These are phyloP conservation scores for Pichia sp. DNA, from an alignment of 1,139 yeast species.

Conservation along the genomic window DNA sequence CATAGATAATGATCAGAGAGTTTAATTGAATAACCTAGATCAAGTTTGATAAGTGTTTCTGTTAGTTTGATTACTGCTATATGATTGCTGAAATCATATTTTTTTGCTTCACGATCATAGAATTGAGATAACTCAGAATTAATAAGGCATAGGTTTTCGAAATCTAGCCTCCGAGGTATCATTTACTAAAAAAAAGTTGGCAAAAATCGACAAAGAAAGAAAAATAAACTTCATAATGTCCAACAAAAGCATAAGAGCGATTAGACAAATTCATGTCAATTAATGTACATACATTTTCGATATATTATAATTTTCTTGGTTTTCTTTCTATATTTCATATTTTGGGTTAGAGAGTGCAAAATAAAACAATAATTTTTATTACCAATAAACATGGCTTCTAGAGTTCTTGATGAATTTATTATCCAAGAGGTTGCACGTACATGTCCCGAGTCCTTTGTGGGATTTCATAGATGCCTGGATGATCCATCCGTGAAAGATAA, in stretches of 20 bases:
- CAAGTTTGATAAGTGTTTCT: constrained; percentile 13
- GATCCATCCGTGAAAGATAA: constrained; percentile 37
- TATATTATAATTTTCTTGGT: no score
- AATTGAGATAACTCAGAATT: constrained; percentile 16
- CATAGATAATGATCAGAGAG: constrained; percentile 23
- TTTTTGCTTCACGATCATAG: constrained; percentile 5
- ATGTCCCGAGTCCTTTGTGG: constrained; percentile 61
- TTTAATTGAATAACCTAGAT: constrained; percentile 16
- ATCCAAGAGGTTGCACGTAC: constrained; percentile 55
- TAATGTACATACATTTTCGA: no score
- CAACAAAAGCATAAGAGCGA: no score
- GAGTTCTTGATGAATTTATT: constrained; percentile 45
- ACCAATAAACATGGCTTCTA: neutral
- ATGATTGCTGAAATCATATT: constrained; percentile 20
- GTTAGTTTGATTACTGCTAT: constrained; percentile 22
- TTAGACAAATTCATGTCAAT: no score
- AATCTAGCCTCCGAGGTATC: constrained; percentile 4
- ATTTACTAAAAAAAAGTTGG: neutral
- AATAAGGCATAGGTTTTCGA: neutral
- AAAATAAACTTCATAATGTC: neutral
- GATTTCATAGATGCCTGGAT: constrained; percentile 57
- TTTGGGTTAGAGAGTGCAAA: no score
- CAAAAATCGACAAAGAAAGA: neutral
- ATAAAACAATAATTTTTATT: no score
- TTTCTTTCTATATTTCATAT: no score